These are phyloP conservation scores for Boletus huronensis DNA, from an alignment of 768 basidiomycete species.

Conservation along the genomic window DNA sequence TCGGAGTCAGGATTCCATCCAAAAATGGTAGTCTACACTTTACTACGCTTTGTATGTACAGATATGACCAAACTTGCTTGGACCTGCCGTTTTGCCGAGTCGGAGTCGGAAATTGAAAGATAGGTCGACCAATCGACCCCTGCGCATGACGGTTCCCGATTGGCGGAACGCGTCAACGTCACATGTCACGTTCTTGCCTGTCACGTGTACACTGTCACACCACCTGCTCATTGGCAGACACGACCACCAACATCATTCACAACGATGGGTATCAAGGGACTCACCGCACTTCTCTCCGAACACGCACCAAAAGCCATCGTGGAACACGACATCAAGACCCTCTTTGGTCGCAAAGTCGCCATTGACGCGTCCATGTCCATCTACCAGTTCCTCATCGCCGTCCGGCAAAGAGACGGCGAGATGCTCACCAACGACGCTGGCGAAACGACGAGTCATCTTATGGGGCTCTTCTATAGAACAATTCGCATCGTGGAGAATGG, in stretches of 20 bases:
- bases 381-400: slow-evolving; percentile 97
- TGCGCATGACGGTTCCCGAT: too few species aligned
- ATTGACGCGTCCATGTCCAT: slow-evolving; percentile 98
- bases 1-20: too few species aligned
- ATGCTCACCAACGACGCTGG: slow-evolving; percentile 96
- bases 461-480: slow-evolving; percentile 98
- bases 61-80: too few species aligned
- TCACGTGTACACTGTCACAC: slow-evolving; percentile 18
- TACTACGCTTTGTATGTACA: too few species aligned
- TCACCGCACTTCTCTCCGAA: slow-evolving; percentile 85
- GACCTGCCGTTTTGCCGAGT: too few species aligned
- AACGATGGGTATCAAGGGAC: slow-evolving; percentile 90
- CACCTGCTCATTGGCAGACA: not conserved
- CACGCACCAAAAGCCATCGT: slow-evolving; percentile 84
- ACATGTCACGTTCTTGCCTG: slow-evolving; percentile 9
- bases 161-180: slow-evolving; percentile 9
- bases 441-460: slow-evolving; percentile 96
- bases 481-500: slow-evolving; percentile 98
- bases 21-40: too few species aligned
- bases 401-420: slow-evolving; percentile 94
- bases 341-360: slow-evolving; percentile 97
- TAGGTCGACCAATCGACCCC: too few species aligned
- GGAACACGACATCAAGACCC: slow-evolving; percentile 94
- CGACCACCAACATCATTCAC: not conserved
- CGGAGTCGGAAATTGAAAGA: too few species aligned